Conservation (phyloP, 305 asterid genomes). For the Fraxinus nigra region DNA sequence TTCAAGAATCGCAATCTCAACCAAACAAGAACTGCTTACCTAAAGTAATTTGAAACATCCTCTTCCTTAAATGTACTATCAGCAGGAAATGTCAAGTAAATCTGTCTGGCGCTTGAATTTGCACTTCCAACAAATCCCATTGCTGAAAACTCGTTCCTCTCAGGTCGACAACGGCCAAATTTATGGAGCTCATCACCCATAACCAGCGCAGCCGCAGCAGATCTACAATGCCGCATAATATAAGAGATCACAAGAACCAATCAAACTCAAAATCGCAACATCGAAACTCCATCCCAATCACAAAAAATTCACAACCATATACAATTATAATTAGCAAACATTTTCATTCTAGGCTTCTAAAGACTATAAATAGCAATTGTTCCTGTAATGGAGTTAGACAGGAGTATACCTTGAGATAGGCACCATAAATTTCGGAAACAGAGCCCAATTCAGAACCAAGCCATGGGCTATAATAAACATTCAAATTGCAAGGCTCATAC, state of each 20-base stretch:
- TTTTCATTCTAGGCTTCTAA: background rate
- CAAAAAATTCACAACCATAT: background rate
- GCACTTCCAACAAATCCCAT: constrained; percentile 56
- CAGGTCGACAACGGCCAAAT: constrained; percentile 34
- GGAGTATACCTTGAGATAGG: too few relatives aligned
- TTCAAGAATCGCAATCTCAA: background rate
- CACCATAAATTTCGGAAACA: background rate
- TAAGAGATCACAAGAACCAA: background rate
- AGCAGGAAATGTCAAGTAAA: constrained; percentile 96
- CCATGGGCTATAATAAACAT: background rate
- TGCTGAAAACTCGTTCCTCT: constrained; percentile 50
- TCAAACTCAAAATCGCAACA: background rate
- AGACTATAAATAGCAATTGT: background rate
- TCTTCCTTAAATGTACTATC: constrained; percentile 92
- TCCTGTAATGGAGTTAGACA: too few relatives aligned
- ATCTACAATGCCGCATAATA: constrained; percentile 31
- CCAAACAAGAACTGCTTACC: constrained; percentile 34
- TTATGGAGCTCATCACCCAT: constrained; percentile 44
- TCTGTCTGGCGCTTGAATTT: constrained; percentile 72
- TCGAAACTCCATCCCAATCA: constrained; percentile 1
- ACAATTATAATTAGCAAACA: background rate
- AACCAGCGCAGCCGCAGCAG: constrained; percentile 42
- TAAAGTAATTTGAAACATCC: constrained; percentile 85
- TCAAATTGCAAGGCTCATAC: constrained; percentile 5
- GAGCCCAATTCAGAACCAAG: background rate